phyloP scores from a whole-genome alignment of 163 green algal species.

The Prototheca stagnorum region DNA sequence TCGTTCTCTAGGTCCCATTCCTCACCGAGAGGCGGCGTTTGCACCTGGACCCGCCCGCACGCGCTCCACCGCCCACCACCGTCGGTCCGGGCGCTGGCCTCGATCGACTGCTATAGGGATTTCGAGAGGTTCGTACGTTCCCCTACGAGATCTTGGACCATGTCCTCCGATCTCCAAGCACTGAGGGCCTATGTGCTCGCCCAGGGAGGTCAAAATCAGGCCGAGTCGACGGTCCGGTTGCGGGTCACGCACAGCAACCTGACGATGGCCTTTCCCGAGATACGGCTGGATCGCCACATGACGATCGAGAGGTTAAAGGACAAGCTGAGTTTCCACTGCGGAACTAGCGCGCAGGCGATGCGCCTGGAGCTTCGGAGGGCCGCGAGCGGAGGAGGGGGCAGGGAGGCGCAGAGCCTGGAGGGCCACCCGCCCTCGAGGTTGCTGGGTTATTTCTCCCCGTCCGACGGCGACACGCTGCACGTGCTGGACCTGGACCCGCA shows the following conservation, averaged over 20 bases:
- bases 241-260: conserved; percentile 82
- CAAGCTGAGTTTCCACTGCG: conserved; percentile 79
- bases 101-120: too few relatives aligned
- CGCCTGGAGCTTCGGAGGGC: background rate
- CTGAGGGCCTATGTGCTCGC: conserved; percentile 53
- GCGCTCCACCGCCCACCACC: too few relatives aligned
- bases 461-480: conserved; percentile 61
- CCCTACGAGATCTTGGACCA: too few relatives aligned
- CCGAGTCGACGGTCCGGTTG: conserved; percentile 62
- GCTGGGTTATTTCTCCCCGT: background rate
- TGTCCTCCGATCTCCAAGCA: conserved; percentile 17
- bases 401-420: too few relatives aligned
- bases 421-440: background rate
- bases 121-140: too few relatives aligned
- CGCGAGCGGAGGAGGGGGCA: too few relatives aligned
- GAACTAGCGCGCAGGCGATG: conserved; percentile 61
- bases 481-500: conserved; percentile 74
- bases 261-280: conserved; percentile 75
- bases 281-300: conserved; percentile 83
- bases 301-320: conserved; percentile 68
- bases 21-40: too few relatives aligned
- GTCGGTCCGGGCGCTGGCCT: too few relatives aligned
- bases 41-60: too few relatives aligned
- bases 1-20: too few relatives aligned
- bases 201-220: conserved; percentile 32